phyloP scores from a whole-genome alignment of 2,329 filamentous ascomycete species.

The Aureobasidium sp. region DNA sequence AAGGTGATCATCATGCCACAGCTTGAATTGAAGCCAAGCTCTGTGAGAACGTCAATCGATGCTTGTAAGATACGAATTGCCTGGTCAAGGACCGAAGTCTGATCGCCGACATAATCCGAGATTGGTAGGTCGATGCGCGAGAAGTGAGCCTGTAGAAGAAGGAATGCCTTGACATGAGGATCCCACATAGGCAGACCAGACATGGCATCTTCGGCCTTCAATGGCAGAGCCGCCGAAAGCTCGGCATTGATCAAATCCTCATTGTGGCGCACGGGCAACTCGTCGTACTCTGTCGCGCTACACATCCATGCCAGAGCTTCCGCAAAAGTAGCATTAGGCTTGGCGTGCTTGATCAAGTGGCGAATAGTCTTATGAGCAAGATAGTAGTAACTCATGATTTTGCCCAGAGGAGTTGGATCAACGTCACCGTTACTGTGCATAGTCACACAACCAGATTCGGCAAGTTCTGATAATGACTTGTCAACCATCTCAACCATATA shows the following conservation, averaged over 20 bases:
- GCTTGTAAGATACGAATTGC: conserved; percentile 96
- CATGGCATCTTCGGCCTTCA: conserved; percentile 48
- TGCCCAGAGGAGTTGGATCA: conserved; percentile 81
- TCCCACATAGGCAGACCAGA: conserved; percentile 85
- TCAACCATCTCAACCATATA: conserved; percentile 93
- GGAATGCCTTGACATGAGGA: conserved; percentile 91
- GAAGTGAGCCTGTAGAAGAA: conserved; percentile 92
- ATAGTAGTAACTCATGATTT: conserved; percentile 99
- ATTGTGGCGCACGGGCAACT: conserved; percentile 94
- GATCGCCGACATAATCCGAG: conserved; percentile 93
- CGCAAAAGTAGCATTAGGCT: conserved; percentile 64
- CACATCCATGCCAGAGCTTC: conserved; percentile 90
- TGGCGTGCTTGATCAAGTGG: conserved; percentile 68
- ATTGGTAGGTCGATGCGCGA: conserved; percentile 87
- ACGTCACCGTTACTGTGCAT: conserved; percentile 82
- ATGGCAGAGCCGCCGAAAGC: conserved; percentile 71
- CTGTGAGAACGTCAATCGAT: conserved; percentile 84
- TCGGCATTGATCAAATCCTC: conserved; percentile 96
- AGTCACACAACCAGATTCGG: conserved; percentile 73
- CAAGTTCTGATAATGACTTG: conserved; percentile 72
- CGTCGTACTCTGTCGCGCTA: conserved; percentile 88
- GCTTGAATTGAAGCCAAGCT: conserved; percentile 72
- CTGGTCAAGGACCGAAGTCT: conserved; percentile 81
- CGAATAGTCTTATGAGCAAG: conserved; percentile 88
- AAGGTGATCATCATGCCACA: conserved; percentile 75